phyloP scores from a whole-genome alignment of 257 asterid species.

The Lycium ferocissimum region DNA sequence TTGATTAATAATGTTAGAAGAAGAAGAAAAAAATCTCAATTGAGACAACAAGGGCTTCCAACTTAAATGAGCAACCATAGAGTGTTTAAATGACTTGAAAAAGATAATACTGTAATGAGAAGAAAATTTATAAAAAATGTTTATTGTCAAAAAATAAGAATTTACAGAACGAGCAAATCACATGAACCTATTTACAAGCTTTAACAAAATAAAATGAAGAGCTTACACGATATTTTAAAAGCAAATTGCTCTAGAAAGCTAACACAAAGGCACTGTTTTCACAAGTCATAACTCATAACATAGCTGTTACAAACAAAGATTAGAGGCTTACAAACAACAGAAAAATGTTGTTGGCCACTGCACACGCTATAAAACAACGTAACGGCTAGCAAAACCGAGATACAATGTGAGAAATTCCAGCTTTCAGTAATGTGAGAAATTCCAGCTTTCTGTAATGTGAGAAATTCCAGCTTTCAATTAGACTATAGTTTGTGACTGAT shows the following conservation, averaged over 20 bases:
- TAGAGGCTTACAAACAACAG: not conserved
- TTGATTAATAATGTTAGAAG: no score
- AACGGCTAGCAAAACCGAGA: slow-evolving; percentile 1
- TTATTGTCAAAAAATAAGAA: not conserved
- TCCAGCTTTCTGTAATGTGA: not conserved
- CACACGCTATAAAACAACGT: not conserved
- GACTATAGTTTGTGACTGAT: not conserved
- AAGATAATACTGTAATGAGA: not conserved
- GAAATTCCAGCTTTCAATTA: not conserved
- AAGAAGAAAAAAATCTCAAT: not conserved
- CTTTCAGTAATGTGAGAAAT: no score
- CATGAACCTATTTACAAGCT: not conserved
- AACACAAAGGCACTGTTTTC: not conserved
- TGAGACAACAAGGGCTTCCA: not conserved
- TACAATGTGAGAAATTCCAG: not conserved
- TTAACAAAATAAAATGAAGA: not conserved
- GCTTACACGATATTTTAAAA: not conserved
- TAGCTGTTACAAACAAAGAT: not conserved
- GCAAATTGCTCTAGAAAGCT: not conserved
- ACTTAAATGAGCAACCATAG: not conserved
- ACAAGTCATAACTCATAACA: not conserved
- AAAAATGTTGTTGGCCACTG: not conserved
- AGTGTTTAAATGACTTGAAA: not conserved
- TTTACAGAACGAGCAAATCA: not conserved
- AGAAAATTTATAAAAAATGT: not conserved